Percentiles rank a stretch among this genome's conserved stretches.
Evolutionary conservation across 768 basidiomycete species (phyloP).

Genomic region (Chalciporus piperatus): DNA sequence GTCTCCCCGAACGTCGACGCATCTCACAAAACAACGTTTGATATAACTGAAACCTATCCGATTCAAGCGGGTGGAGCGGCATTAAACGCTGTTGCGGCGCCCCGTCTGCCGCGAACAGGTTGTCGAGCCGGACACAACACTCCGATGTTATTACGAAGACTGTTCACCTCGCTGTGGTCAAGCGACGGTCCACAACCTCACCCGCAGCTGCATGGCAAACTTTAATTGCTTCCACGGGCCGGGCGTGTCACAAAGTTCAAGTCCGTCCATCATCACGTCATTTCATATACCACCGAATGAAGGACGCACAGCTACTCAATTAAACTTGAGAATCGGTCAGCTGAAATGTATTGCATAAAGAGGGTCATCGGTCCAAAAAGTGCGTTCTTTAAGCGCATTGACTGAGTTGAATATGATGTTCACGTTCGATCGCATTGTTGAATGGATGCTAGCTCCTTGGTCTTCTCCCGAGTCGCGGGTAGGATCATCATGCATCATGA

Average conservation of each 20-base stretch:
- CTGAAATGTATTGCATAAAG: constrained; percentile 20
- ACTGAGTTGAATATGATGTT: constrained; percentile 13
- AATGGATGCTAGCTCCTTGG: constrained; percentile 10
- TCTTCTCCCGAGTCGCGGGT: constrained; percentile 1
- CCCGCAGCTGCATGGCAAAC: constrained; percentile 3
- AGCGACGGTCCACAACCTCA: constrained; percentile 3
- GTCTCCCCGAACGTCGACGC: constrained; percentile 1
- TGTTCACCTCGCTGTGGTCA: constrained; percentile 1
- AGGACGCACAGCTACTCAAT: constrained; percentile 13
- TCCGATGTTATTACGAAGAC: constrained; percentile 15
- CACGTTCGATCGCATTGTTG: constrained; percentile 5
- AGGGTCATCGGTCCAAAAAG: constrained; percentile 13
- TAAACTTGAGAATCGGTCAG: constrained; percentile 14
- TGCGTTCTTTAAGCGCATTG: constrained; percentile 23
- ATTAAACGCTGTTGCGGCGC: neutral
- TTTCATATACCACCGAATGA: constrained; percentile 18
- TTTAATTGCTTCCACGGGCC: constrained; percentile 8
- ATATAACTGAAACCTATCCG: constrained; percentile 12
- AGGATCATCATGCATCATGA: neutral
- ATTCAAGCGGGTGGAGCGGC: constrained; percentile 9
- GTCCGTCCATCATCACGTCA: constrained; percentile 28
- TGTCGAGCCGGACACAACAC: constrained; percentile 10
- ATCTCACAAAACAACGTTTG: constrained; percentile 17
- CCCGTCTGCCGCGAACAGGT: neutral
- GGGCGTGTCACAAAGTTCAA: constrained; percentile 24